Percentiles rank a stretch among this genome's conserved stretches.
phyloP scores from a whole-genome alignment of 306 rosid species.

The Castanea mollissima region DNA sequence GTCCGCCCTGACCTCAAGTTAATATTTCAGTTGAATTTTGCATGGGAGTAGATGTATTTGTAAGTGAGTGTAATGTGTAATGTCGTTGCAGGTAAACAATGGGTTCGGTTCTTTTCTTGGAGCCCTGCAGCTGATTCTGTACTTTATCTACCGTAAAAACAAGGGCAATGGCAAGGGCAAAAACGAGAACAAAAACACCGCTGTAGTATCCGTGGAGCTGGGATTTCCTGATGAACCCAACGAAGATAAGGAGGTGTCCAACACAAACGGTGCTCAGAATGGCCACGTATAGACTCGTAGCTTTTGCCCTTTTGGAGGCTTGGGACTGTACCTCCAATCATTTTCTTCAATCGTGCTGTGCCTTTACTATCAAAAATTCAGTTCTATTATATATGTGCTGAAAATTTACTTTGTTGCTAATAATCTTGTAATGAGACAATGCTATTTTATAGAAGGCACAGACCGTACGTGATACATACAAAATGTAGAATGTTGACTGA shows the following conservation, averaged over 20 bases:
- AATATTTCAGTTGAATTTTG: no score
- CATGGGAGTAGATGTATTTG: no score
- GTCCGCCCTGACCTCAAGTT: no score
- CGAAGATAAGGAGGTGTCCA: slow-evolving; percentile 32
- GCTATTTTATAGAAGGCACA: no score
- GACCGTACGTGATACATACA: neutral
- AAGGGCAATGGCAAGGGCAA: slow-evolving; percentile 24
- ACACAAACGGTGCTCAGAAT: slow-evolving; percentile 20
- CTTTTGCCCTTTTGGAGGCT: neutral
- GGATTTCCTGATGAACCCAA: slow-evolving; percentile 43
- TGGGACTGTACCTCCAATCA: neutral
- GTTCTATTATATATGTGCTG: neutral
- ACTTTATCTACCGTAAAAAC: slow-evolving; percentile 57
- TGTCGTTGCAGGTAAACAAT: slow-evolving; percentile 60
- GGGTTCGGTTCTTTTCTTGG: slow-evolving; percentile 76
- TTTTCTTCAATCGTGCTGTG: neutral
- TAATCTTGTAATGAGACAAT: no score
- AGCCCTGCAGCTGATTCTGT: slow-evolving; percentile 59
- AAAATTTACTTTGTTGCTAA: neutral
- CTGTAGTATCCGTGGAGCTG: slow-evolving; percentile 48
- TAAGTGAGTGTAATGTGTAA: neutral
- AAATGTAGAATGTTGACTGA: neutral
- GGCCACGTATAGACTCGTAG: slow-evolving; percentile 13
- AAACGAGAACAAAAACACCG: slow-evolving; percentile 27
- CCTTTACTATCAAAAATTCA: neutral